A percentile compares a stretch with the other conserved stretches of the same genome.
These are phyloP conservation scores for Fibroporia radiculosa DNA, from an alignment of 768 basidiomycete genomes.

Conservation along the genomic window DNA sequence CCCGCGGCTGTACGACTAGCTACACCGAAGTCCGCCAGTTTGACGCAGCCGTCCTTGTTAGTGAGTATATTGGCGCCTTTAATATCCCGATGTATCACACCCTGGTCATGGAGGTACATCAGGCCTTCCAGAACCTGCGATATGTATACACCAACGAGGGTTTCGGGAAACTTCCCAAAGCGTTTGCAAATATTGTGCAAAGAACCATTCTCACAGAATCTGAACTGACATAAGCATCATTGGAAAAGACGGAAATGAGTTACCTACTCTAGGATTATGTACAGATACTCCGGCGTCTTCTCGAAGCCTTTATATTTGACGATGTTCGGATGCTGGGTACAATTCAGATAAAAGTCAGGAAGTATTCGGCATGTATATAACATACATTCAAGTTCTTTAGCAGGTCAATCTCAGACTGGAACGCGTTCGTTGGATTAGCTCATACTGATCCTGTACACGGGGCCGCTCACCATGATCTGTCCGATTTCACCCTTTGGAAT, in stretches of 20 bases:
- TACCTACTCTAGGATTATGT: constrained; percentile 90
- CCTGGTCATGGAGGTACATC: constrained; percentile 96
- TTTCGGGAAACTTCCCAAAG: constrained; percentile 98
- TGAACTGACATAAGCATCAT: constrained; percentile 18
- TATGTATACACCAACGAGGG: constrained; percentile 92
- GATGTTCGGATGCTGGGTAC: constrained; percentile 80
- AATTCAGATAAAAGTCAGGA: background rate
- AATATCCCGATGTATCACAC: constrained; percentile 98
- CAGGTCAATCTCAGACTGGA: constrained; percentile 90
- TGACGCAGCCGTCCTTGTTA: constrained; percentile 97
- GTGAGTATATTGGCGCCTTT: constrained; percentile 99
- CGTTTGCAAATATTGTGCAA: constrained; percentile 92
- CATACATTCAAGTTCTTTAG: constrained; percentile 93
- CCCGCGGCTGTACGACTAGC: constrained; percentile 72
- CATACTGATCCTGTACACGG: constrained; percentile 3
- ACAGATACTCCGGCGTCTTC: constrained; percentile 88
- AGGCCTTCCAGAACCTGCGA: constrained; percentile 94
- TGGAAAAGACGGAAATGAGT: background rate
- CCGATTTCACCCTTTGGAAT: constrained; percentile 90
- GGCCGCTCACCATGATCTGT: constrained; percentile 83
- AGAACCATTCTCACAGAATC: constrained; percentile 98
- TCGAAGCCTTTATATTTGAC: constrained; percentile 99
- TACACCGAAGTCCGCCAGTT: constrained; percentile 98
- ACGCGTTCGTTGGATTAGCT: constrained; percentile 1
- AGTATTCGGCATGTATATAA: constrained; percentile 1